Percentiles rank a stretch among this genome's conserved stretches.
phyloP scores from a whole-genome alignment of 1,139 yeast species.

The Yamadazyma buinensis region DNA sequence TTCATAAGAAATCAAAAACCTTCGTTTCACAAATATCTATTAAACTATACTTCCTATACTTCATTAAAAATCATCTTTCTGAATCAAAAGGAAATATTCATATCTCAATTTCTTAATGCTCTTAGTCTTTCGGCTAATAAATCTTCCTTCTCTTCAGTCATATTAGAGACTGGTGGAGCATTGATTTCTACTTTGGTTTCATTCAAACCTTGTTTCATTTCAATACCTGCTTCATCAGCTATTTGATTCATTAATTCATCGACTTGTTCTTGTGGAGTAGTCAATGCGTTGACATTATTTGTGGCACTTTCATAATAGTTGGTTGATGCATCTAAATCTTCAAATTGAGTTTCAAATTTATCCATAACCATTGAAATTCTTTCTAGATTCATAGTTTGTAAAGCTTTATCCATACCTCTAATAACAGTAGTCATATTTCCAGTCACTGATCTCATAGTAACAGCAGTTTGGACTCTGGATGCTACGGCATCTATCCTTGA shows the following conservation, averaged over 20 bases:
- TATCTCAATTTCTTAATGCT: conserved; percentile 56
- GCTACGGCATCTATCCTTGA: conserved; percentile 96
- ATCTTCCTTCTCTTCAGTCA: conserved; percentile 79
- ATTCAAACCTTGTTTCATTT: conserved; percentile 75
- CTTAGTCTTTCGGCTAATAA: conserved; percentile 80
- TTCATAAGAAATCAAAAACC: too few relatives aligned
- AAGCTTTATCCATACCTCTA: conserved; percentile 93
- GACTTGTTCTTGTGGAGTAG: conserved; percentile 94
- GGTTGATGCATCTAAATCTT: conserved; percentile 90
- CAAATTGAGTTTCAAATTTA: conserved; percentile 93
- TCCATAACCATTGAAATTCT: conserved; percentile 94
- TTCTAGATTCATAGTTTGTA: conserved; percentile 94
- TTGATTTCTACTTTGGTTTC: conserved; percentile 48
- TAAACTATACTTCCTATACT: too few relatives aligned
- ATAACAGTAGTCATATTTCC: conserved; percentile 93
- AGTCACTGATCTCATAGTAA: conserved; percentile 91
- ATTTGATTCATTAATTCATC: conserved; percentile 88
- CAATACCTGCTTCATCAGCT: conserved; percentile 97
- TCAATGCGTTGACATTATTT: conserved; percentile 79
- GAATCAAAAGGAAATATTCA: too few relatives aligned
- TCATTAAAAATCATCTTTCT: too few relatives aligned
- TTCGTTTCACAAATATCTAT: too few relatives aligned
- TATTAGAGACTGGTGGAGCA: conserved; percentile 37
- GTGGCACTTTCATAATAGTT: conserved; percentile 92
- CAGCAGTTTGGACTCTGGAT: conserved; percentile 93